A percentile compares a stretch with the other conserved stretches of the same genome.
These are phyloP conservation scores for Candida neerlandica DNA, from an alignment of 1,139 yeast genomes.

Conservation along the genomic window DNA sequence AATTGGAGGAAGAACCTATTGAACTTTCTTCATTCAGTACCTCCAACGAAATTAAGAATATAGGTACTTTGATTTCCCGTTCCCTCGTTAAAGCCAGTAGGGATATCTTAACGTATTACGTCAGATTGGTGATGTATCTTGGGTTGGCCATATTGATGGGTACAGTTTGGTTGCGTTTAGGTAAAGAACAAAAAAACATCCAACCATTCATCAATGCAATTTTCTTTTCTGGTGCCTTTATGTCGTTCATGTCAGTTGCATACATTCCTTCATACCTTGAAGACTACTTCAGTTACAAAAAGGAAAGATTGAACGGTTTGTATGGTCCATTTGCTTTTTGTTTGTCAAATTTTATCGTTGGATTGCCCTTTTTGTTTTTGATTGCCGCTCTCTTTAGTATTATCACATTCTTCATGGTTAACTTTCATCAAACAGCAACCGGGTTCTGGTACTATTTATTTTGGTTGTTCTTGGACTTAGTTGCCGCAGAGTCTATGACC, in stretches of 20 bases:
- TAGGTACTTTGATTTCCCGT: conserved; percentile 24
- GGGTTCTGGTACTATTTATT: conserved; percentile 36
- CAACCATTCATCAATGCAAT: conserved; percentile 43
- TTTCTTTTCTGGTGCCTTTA: conserved; percentile 45
- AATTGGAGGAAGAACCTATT: background rate
- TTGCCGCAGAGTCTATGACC: conserved; percentile 45
- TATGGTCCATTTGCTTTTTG: conserved; percentile 40
- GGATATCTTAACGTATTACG: conserved; percentile 39
- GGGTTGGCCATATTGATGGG: conserved; percentile 46
- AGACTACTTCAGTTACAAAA: conserved; percentile 30
- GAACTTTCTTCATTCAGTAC: background rate
- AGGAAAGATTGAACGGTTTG: conserved; percentile 37
- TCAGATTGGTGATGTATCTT: conserved; percentile 39
- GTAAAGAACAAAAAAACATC: conserved; percentile 29
- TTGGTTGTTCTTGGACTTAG: conserved; percentile 40
- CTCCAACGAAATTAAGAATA: conserved; percentile 11
- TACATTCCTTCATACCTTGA: conserved; percentile 44
- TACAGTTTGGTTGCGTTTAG: conserved; percentile 42
- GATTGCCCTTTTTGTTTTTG: conserved; percentile 39
- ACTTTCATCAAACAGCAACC: conserved; percentile 28
- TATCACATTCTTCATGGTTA: conserved; percentile 37
- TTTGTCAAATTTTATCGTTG: conserved; percentile 37
- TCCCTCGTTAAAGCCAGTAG: conserved; percentile 32
- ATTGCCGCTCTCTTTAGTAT: conserved; percentile 34
- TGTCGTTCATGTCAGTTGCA: conserved; percentile 48